Conservation (phyloP, 2,329 filamentous ascomycete genomes). For the Apiospora phragmitis region DNA sequence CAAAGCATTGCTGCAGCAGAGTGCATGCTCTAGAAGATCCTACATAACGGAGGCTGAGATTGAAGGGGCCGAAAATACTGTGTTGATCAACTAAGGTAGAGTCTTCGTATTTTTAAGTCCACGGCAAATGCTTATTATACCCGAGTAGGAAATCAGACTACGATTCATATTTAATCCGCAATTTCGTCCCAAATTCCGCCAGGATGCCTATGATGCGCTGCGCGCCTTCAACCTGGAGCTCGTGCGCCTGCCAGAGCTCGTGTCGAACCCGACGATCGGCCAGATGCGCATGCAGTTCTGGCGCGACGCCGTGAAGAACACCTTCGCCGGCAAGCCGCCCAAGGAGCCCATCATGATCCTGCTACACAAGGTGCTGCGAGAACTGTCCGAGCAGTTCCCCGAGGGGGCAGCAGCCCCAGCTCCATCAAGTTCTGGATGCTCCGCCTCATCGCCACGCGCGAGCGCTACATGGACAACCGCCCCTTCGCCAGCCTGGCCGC, state of each 20-base stretch:
- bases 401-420: conserved; percentile 42
- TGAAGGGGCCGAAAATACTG: conserved; percentile 56
- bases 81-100: conserved; percentile 51
- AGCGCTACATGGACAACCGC: conserved; percentile 79
- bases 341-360: conserved; percentile 90
- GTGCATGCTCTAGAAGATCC: conserved; percentile 29
- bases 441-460: conserved; percentile 77
- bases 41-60: conserved; percentile 54
- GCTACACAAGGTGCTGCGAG: conserved; percentile 69
- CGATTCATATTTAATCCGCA: conserved; percentile 81
- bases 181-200: conserved; percentile 74
- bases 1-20: background rate
- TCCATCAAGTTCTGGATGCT: conserved; percentile 72
- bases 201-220: conserved; percentile 85
- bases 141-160: conserved; percentile 78
- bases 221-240: conserved; percentile 93
- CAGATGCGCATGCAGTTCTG: conserved; percentile 93
- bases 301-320: conserved; percentile 79
- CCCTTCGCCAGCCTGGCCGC: conserved; percentile 73
- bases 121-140: background rate
- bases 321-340: conserved; percentile 75
- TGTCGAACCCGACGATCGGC: conserved; percentile 84
- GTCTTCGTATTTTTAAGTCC: background rate
- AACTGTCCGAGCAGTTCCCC: conserved; percentile 51
- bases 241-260: conserved; percentile 84